Evolutionary conservation across 305 asterid genomes (phyloP).

Genomic region (Andrographis paniculata): DNA sequence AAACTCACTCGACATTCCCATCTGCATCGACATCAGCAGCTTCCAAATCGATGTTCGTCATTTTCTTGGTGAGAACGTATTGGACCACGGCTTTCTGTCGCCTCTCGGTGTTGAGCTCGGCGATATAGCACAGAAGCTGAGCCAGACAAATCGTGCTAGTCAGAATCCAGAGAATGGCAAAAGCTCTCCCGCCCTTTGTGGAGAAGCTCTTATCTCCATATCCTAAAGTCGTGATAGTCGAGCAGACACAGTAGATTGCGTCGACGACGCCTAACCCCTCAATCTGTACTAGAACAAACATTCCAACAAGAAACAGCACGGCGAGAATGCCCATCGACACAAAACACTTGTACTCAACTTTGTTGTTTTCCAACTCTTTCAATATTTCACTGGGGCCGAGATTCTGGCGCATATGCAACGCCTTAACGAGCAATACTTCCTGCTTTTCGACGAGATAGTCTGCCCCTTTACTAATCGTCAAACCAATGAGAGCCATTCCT

Average conservation of each 20-base stretch:
- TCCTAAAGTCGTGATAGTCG: slow-evolving; percentile 82
- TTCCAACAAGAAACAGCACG: slow-evolving; percentile 43
- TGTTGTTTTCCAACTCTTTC: slow-evolving; percentile 53
- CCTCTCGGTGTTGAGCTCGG: slow-evolving; percentile 69
- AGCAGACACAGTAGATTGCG: slow-evolving; percentile 79
- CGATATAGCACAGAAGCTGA: slow-evolving; percentile 52
- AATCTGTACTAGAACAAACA: slow-evolving; percentile 35
- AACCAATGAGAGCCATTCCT: slow-evolving; percentile 68
- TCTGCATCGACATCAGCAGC: slow-evolving; percentile 79
- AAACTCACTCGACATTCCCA: slow-evolving; percentile 64
- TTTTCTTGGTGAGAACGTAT: slow-evolving; percentile 45
- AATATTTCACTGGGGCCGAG: slow-evolving; percentile 33
- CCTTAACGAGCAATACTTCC: slow-evolving; percentile 52
- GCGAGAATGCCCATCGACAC: slow-evolving; percentile 28
- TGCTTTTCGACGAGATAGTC: slow-evolving; percentile 80
- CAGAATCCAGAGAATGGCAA: slow-evolving; percentile 84
- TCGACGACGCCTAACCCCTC: slow-evolving; percentile 56
- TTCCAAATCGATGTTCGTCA: slow-evolving; percentile 73
- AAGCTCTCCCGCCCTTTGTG: slow-evolving; percentile 74
- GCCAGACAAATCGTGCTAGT: slow-evolving; percentile 66
- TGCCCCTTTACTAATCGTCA: slow-evolving; percentile 69
- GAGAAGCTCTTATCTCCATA: slow-evolving; percentile 93
- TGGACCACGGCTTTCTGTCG: slow-evolving; percentile 46
- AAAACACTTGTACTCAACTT: slow-evolving; percentile 48
- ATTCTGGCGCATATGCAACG: slow-evolving; percentile 38